Base-by-base conservation (phyloP, 2,329 filamentous ascomycete genomes). In the Aspergillus sp. region DNA sequence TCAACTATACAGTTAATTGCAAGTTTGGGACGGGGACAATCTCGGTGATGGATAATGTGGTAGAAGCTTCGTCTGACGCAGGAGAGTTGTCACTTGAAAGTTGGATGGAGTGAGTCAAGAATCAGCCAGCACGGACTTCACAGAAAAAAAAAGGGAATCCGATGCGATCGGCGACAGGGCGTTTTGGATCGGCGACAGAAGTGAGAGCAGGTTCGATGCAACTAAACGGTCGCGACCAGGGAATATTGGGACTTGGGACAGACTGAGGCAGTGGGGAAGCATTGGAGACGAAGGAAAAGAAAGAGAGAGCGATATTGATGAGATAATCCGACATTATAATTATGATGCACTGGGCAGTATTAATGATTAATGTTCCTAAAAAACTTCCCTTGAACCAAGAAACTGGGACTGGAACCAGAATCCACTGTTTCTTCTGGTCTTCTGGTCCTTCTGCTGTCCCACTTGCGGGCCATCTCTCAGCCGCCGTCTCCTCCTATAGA, bases 81-180 rank as follows among this genome's bases (percentile, higher is more conserved):
- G 26, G 32, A 43, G 26, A 9, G 26, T 30, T 30, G 26, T 30
- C 26, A 30, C 26, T 30, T 30, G n/a, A n/a, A n/a, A n/a, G n/a
- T n/a, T n/a, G 9, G 26, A 30, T 48, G 38, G 55, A 34, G 24
- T 55, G 51, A 53, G 49, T 57, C 55, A 53, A 44, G 45, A 9
- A 48, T 12, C 7, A 47, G 15, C 26, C 34, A 53, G 18, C 38
- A 22, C 30, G 50, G 52, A 22, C 3, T 39, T 39, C 24, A n/a
- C 36, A 22, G 24, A 41, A 22, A 51, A 20, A 11, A 22, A 13
- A 20, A 43, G 22, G 43, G 13, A 30, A 30, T 26, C 22, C 11
- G 34, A 26, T 22, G 17, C 12, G 47, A 50, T 50, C 48, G 48
- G 34, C 34, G 48, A 42, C 32, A 18, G 26, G 26, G 26, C 26